Evolutionary conservation across 768 basidiomycete species (phyloP).

Genomic region (Wakefieldia striispora): DNA sequence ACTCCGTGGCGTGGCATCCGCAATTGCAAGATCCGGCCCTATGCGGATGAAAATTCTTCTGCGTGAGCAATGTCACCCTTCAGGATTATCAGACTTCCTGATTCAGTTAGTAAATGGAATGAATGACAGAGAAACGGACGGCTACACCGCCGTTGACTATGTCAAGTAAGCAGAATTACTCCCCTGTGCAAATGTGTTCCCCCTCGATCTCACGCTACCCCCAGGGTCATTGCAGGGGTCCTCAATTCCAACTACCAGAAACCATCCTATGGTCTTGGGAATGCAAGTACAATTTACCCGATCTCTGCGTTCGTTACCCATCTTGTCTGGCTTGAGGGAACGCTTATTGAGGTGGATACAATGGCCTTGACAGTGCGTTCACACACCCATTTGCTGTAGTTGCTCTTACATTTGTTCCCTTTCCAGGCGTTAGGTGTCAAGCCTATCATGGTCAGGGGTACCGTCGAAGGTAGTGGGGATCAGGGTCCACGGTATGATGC

Average conservation of each 20-base stretch:
- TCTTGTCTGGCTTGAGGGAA: slow-evolving; percentile 70
- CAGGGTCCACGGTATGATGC: slow-evolving; percentile 44
- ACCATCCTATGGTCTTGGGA: slow-evolving; percentile 53
- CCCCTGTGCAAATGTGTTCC: slow-evolving; percentile 1
- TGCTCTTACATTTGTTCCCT: slow-evolving; percentile 1
- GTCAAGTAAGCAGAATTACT: slow-evolving; percentile 50
- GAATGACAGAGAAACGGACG: slow-evolving; percentile 89
- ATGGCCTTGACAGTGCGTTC: slow-evolving; percentile 55
- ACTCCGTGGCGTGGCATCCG: slow-evolving; percentile 71
- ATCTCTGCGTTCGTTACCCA: slow-evolving; percentile 83
- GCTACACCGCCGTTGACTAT: slow-evolving; percentile 83
- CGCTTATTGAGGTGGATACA: slow-evolving; percentile 61
- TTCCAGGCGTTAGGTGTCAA: slow-evolving; percentile 56
- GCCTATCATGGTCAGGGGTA: slow-evolving; percentile 48
- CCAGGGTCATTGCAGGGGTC: slow-evolving; percentile 65
- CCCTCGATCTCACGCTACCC: slow-evolving; percentile 7
- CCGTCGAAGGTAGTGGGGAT: slow-evolving; percentile 16
- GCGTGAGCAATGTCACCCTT: slow-evolving; percentile 45
- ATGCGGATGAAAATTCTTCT: slow-evolving; percentile 84
- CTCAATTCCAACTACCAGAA: slow-evolving; percentile 61
- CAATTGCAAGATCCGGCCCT: slow-evolving; percentile 69
- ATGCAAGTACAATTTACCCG: slow-evolving; percentile 62
- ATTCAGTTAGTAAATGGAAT: slow-evolving; percentile 66
- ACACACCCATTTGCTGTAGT: neutral
- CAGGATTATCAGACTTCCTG: neutral